Conservation (phyloP, 306 rosid genomes). For the Lotus japonicus region DNA sequence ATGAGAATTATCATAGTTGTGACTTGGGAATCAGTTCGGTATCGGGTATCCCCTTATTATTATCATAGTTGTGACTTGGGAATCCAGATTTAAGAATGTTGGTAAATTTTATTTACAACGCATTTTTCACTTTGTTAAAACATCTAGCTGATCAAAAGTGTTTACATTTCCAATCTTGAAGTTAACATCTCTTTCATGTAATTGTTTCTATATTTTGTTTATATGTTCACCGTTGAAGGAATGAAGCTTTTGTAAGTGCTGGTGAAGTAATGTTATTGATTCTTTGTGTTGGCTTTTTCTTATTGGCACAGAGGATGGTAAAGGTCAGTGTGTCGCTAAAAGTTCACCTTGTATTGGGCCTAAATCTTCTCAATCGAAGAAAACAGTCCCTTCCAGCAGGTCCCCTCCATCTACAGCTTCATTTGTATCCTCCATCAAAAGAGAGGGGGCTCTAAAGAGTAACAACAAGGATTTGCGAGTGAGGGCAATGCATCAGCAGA, state of each 20-base stretch:
- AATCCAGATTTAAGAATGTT: no score
- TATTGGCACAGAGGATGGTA: conserved; percentile 44
- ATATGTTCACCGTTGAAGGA: not conserved
- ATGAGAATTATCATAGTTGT: not conserved
- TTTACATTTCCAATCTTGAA: not conserved
- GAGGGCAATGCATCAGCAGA: conserved; percentile 29
- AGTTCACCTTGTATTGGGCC: conserved; percentile 30
- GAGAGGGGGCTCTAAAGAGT: conserved; percentile 27
- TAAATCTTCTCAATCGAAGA: conserved; percentile 49
- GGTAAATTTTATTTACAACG: no score
- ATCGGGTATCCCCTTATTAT: not conserved
- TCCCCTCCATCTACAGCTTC: conserved; percentile 56
- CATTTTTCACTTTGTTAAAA: not conserved
- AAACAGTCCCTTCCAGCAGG: conserved; percentile 51
- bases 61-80: no score
- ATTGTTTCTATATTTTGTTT: not conserved
- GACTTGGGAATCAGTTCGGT: not conserved
- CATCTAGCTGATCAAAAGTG: not conserved
- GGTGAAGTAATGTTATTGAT: conserved; percentile 10
- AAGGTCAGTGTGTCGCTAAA: conserved; percentile 37
- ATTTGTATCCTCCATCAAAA: conserved; percentile 32
- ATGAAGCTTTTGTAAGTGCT: not conserved
- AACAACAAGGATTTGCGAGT: conserved; percentile 35
- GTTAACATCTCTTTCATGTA: not conserved
- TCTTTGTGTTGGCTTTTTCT: conserved; percentile 9